Conservation (phyloP, 2,329 filamentous ascomycete genomes). For the Chaetothyriales sp. region DNA sequence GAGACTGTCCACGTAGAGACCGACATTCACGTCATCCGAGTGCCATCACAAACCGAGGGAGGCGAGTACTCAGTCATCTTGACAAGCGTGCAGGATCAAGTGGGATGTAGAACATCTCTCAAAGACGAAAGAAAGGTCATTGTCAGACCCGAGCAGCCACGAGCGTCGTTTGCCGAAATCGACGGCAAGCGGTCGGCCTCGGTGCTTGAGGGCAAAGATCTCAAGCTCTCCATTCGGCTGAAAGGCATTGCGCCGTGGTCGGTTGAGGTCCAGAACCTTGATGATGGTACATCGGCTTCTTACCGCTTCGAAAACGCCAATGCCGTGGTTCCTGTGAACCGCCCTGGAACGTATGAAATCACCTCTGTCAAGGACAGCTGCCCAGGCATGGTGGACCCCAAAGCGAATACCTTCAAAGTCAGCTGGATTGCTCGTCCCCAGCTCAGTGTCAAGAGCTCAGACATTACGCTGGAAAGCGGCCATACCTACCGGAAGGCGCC, state of each 20-base stretch:
- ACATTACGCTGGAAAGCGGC: conserved; percentile 41
- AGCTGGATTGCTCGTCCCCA: conserved; percentile 72
- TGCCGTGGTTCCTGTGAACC: conserved; percentile 49
- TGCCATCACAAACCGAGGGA: conserved; percentile 57
- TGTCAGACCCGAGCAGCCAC: conserved; percentile 76
- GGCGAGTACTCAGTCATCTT: conserved; percentile 82
- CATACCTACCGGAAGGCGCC: conserved; percentile 56
- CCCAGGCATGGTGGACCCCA: conserved; percentile 61
- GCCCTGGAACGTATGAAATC: conserved; percentile 65
- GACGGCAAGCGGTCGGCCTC: conserved; percentile 63
- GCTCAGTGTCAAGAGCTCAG: conserved; percentile 50
- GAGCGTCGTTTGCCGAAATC: conserved; percentile 69
- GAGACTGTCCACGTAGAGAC: conserved; percentile 50
- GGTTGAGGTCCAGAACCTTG: conserved; percentile 51
- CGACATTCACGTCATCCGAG: conserved; percentile 55
- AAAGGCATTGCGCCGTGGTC: conserved; percentile 77
- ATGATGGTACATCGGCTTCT: conserved; percentile 29
- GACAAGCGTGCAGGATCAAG: conserved; percentile 70
- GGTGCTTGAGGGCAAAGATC: conserved; percentile 58
- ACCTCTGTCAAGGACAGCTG: conserved; percentile 67
- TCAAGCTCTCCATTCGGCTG: conserved; percentile 67
- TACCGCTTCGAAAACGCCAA: conserved; percentile 47
- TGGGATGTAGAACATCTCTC: conserved; percentile 71
- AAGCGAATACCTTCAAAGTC: conserved; percentile 61
- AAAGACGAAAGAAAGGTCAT: conserved; percentile 73